Base-by-base conservation (phyloP, 176 grass and related monocot species). In the Melocanna baccifera region DNA sequence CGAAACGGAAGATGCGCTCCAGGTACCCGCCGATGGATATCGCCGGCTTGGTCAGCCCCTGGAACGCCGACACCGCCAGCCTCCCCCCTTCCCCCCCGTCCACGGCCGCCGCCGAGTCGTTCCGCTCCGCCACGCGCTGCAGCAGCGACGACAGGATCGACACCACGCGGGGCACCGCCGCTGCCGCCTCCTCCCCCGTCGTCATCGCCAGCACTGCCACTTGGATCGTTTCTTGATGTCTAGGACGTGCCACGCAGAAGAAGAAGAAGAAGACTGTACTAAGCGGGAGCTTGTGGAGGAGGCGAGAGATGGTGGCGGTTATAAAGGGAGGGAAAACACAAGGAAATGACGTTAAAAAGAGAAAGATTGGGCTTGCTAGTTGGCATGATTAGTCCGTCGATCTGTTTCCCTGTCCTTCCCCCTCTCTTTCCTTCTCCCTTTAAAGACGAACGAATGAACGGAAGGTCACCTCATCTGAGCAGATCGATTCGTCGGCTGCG, bases 1-100 rank as follows among this genome's bases (percentile, higher is more conserved):
- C 96, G 79, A 96, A 99, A 23, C 91, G 89, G 88, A 99, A 99
- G 85, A 99, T 96, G 53, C 96, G 93, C 89, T 99, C 91, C 34
- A 99, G 93, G 90, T 99, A 99, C 5, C 91, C 91, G 13, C 90
- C 76, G 69, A 99, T 53, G 41, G 93, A 99, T 66, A 99, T 99
- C 57, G 89, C 77, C 43, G 96, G 96, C 88, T 99, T 99, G 13
- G 91, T 89, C 3, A 99, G 67, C 1, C 96, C 93, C 53, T 96
- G 91, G 84, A 99, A 99, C 73, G 96, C 93, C 41, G 88, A 89
- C 48, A 86, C 87, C 15, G 58, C 22, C 71, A 22, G 47, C 62
- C 28, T 59, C 39, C 40, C 34, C 4, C 41, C 1, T 46, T n/a
- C 0, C 26, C 48, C 16, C 12, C 66, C 32, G 16, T 20, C 40